phyloP scores from a whole-genome alignment of 495 filamentous ascomycete genomes.

The Penicillium diatomitis region DNA sequence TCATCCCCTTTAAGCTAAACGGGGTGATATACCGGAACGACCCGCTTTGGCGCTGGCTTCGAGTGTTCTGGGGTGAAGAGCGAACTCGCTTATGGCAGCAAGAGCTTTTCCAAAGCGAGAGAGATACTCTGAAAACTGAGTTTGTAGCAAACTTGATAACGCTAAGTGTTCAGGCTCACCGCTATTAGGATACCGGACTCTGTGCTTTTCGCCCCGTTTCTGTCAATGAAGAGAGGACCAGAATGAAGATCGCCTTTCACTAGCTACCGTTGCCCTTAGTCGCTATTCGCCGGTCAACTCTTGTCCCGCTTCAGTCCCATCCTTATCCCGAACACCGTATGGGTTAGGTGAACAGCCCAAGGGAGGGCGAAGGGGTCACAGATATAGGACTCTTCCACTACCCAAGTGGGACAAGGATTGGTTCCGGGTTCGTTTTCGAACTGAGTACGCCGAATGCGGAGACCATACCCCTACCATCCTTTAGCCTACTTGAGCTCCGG shows the following conservation, averaged over 20 bases:
- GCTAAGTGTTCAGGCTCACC: neutral
- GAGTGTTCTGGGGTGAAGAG: neutral
- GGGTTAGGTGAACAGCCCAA: neutral
- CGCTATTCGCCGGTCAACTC: neutral
- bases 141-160: neutral
- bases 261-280: neutral
- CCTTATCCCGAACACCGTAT: neutral
- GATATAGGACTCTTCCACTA: neutral
- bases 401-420: neutral
- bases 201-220: neutral
- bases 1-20: neutral
- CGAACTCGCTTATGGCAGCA: neutral
- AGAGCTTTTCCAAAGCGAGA: neutral
- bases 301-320: neutral
- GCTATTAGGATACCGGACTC: neutral
- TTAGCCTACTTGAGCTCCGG: neutral
- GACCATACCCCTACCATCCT: neutral
- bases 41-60: neutral
- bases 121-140: neutral
- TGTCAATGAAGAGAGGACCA: neutral
- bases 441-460: neutral
- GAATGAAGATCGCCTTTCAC: constrained; percentile 1
- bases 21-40: neutral
- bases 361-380: neutral
- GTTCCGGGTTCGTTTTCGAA: neutral